These are phyloP conservation scores for Torulaspora franciscae DNA, from an alignment of 805 yeast genomes.

Conservation along the genomic window DNA sequence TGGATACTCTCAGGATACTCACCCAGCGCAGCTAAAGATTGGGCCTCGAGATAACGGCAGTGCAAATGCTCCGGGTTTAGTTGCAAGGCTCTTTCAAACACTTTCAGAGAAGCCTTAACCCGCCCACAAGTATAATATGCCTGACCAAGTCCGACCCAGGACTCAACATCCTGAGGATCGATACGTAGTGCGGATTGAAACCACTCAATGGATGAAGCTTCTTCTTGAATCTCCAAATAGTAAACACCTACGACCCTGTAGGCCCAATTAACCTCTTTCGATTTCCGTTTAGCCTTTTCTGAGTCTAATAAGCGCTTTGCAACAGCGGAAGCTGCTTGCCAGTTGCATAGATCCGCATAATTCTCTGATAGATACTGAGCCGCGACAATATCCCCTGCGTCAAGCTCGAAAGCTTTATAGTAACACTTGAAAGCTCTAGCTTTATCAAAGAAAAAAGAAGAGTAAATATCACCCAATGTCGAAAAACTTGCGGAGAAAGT, in stretches of 20 bases:
- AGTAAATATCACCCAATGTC: slow-evolving; percentile 70
- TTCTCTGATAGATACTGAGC: slow-evolving; percentile 67
- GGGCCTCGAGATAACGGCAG: slow-evolving; percentile 62
- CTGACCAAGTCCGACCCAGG: slow-evolving; percentile 98
- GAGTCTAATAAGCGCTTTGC: slow-evolving; percentile 61
- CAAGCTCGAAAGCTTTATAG: slow-evolving; percentile 83
- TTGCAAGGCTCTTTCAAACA: slow-evolving; percentile 60
- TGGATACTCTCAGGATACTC: slow-evolving; percentile 59
- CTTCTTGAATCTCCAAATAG: slow-evolving; percentile 63
- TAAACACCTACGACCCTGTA: slow-evolving; percentile 80
- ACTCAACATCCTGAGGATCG: slow-evolving; percentile 59
- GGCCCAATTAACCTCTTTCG: slow-evolving; percentile 69
- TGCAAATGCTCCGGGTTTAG: slow-evolving; percentile 54
- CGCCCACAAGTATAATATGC: slow-evolving; percentile 84
- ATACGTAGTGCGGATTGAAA: slow-evolving; percentile 81
- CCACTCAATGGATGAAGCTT: slow-evolving; percentile 76
- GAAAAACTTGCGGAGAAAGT: slow-evolving; percentile 77
- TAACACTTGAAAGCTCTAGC: slow-evolving; percentile 79
- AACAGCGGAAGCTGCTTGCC: slow-evolving; percentile 79
- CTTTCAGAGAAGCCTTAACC: slow-evolving; percentile 79
- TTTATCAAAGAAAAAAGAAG: slow-evolving; percentile 51
- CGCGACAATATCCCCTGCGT: slow-evolving; percentile 67
- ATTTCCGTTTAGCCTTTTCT: slow-evolving; percentile 50
- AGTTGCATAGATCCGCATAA: slow-evolving; percentile 63
- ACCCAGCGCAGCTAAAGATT: slow-evolving; percentile 56